Evolutionary conservation across 768 basidiomycete species (phyloP), one percentile per base, ranked within the genome.

Genomic region (Hericium alpestre): DNA sequence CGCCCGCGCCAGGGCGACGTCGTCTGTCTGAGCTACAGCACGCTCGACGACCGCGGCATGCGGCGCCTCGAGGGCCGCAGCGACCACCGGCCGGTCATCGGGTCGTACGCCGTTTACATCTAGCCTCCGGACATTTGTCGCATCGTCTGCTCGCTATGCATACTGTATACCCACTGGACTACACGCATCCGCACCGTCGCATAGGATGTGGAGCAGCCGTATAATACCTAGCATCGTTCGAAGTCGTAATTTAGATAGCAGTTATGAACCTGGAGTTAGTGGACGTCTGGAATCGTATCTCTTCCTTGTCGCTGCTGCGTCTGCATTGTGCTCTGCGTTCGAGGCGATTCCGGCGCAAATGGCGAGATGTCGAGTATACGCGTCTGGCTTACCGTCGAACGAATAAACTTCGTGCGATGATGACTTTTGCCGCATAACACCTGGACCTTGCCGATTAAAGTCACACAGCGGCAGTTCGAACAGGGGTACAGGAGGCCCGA

Each of bases 191-290:
- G 43, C 12, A n/a, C 20, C 43, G 43, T 46, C 43, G n/a, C 43
- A 15, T 46, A 11, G 43, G 43, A 46, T 46, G 43, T 46, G 16
- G n/a, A 20, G 2, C 43, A n/a, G 43, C 20, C 43, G 11, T 46
- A 46, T 46, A 46, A 46, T 46, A 46, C 72, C 73, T 90, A 64
- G 81, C 80, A 62, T 88, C 93, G 74, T 95, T 95, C 67, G 93
- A 96, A 63, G 96, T 93, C 73, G 96, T 93, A 69, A 98, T 95
- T 75, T 99, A 95, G 61, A 98, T 95, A 75, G 94, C 95, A 63
- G 94, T 91, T 78, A 98, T 96, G 77, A 99, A 81, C 76, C 89
- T 92, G 78, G 98, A 96, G 73, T 87, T 91, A 60, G 95, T 98
- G 94, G 96, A 69, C 3, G 20, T 46, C 47, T n/a, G 41, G 32